Evolutionary conservation across 352 stramenopile genomes (phyloP), one percentile per base, ranked within the genome.

Genomic region (Phytophthora megakarya): DNA sequence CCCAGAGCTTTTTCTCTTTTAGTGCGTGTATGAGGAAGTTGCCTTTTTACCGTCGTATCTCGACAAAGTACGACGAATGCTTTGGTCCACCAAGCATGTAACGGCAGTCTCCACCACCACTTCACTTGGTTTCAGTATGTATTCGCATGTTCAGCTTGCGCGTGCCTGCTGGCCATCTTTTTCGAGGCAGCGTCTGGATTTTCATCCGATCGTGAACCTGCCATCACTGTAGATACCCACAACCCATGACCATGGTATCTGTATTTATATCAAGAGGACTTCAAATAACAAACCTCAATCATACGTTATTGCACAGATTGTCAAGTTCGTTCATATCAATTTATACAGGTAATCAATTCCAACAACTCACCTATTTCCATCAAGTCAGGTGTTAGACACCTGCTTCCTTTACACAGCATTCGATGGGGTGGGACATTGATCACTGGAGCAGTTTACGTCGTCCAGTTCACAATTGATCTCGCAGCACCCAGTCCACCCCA

Each of bases 391-490:
- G 65, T 69, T 69, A 22, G 55, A 64, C 47, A 46, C 50, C 26
- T 8, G 53, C 19, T 52, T 49, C 51, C 54, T 66, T 58, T 72
- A 62, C 64, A 28, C 11, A 25, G 48, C 39, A 46, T 25, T 21
- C 26, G 42, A 51, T 44, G 33, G 25, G 65, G 65, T 72, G 50
- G 57, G 65, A 72, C 65, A 67, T 63, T 30, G 63, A 55, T 33
- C 48, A 61, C 39, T 59, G 49, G 22, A 42, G 39, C 37, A 56
- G 47, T 53, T 67, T 55, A 72, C 65, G 35, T 61, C 19, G 35
- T 22, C 28, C 69, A 78, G 43, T 78, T 68, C 40, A 15, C 55
- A 61, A 75, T 78, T 61, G 23, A 45, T 61, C 40, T 49, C n/a
- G 11, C 5, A n/a, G 19, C 16, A 8, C 37, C n/a, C 40, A 54